These are phyloP conservation scores for Pontederia paniculata DNA, from an alignment of 176 grass and related monocot genomes.

Conservation along the genomic window DNA sequence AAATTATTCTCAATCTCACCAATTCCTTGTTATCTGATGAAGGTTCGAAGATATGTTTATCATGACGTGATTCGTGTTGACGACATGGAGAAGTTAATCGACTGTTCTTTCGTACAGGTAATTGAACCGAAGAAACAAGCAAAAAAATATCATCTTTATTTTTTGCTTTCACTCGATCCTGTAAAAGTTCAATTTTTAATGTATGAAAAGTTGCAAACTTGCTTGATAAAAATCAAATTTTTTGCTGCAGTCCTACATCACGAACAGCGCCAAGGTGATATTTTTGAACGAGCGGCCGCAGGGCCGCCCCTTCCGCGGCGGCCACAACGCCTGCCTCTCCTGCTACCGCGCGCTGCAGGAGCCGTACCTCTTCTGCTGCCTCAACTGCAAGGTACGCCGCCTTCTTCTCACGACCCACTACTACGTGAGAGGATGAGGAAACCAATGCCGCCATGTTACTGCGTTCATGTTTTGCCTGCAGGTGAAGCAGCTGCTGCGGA, in stretches of 20 bases:
- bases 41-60: constrained; percentile 15
- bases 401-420: neutral
- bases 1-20: neutral
- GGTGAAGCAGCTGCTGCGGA: constrained; percentile 18
- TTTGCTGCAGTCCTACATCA: constrained; percentile 24
- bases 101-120: constrained; percentile 14
- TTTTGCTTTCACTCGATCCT: neutral
- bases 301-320: constrained; percentile 19
- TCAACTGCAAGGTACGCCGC: constrained; percentile 30
- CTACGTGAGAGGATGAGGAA: too few species aligned
- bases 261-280: constrained; percentile 30
- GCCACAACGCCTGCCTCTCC: constrained; percentile 21
- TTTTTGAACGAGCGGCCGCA: constrained; percentile 30
- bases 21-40: neutral
- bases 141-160: neutral
- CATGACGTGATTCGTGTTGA: constrained; percentile 10
- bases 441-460: too few species aligned
- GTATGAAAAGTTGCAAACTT: neutral
- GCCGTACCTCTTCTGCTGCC: constrained; percentile 27
- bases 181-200: neutral
- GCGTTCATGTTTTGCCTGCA: neutral
- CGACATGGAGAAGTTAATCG: constrained; percentile 11
- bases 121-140: neutral
- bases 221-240: too few species aligned
- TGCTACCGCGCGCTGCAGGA: constrained; percentile 28